Evolutionary conservation across 2,329 filamentous ascomycete genomes (phyloP).

Genomic region (Colletotrichum sp.): DNA sequence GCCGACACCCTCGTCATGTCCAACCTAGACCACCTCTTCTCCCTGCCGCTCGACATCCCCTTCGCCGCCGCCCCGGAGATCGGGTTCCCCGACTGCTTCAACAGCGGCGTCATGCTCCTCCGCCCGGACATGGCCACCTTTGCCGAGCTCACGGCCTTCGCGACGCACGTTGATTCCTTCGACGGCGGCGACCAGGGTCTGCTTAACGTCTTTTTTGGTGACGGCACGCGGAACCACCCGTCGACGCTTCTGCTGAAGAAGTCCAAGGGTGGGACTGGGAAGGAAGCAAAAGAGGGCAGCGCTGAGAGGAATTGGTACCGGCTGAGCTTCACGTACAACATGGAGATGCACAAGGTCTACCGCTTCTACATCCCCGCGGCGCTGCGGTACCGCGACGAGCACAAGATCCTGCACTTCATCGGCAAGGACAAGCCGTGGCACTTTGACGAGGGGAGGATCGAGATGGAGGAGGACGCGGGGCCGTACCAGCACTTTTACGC

Average conservation of each 20-base stretch:
- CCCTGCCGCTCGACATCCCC: constrained; percentile 54
- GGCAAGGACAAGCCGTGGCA: constrained; percentile 71
- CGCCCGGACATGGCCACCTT: constrained; percentile 69
- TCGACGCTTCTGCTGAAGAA: not conserved
- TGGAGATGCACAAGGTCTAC: constrained; percentile 26
- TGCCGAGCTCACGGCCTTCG: constrained; percentile 65
- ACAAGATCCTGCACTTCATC: constrained; percentile 73
- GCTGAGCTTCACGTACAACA: constrained; percentile 27
- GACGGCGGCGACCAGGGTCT: constrained; percentile 75
- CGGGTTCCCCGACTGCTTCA: constrained; percentile 77
- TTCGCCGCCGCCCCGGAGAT: constrained; percentile 63
- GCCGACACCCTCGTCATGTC: constrained; percentile 69
- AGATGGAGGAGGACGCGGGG: constrained; percentile 2
- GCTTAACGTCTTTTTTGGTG: constrained; percentile 68
- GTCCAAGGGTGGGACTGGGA: not conserved
- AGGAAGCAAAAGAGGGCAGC: accelerated
- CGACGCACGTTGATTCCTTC: constrained; percentile 70
- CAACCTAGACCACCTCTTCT: constrained; percentile 73
- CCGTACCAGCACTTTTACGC: constrained; percentile 21
- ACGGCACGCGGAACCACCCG: constrained; percentile 41
- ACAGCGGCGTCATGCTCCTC: constrained; percentile 71
- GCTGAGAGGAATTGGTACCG: constrained; percentile 26
- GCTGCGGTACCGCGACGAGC: constrained; percentile 32
- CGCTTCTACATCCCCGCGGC: constrained; percentile 26
- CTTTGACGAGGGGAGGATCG: constrained; percentile 25